Evolutionary conservation across 2,329 filamentous ascomycete species (phyloP).

Genomic region (Neocucurbitaria cava): DNA sequence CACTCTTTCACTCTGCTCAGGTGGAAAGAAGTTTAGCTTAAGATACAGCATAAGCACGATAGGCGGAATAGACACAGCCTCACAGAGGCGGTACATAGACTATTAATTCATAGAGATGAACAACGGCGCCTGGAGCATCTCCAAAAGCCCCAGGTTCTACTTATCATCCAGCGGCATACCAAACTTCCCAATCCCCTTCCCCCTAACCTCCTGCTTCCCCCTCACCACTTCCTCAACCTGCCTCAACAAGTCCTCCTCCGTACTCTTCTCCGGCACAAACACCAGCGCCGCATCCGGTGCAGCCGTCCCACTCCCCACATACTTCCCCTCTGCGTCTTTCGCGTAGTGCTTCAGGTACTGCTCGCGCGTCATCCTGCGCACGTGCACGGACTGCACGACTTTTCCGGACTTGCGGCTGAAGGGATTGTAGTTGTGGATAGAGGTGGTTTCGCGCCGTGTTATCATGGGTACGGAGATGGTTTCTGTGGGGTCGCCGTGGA

Average conservation of each 20-base stretch:
- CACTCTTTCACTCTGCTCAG: constrained; percentile 73
- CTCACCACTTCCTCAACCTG: constrained; percentile 37
- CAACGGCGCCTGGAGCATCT: no score
- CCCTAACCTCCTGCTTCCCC: constrained; percentile 19
- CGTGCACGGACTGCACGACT: constrained; percentile 4
- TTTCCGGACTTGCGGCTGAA: constrained; percentile 16
- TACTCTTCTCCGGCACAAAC: constrained; percentile 39
- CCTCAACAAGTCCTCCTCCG: constrained; percentile 32
- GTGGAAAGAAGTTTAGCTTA: constrained; percentile 51
- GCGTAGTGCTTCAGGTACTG: constrained; percentile 38
- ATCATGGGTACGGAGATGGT: constrained; percentile 22
- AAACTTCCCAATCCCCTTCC: constrained; percentile 16
- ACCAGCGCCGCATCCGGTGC: constrained; percentile 19
- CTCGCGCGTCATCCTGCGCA: constrained; percentile 28
- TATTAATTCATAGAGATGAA: no score
- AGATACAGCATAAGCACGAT: background rate
- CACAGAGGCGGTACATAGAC: background rate
- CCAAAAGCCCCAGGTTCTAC: no score
- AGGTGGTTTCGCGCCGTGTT: constrained; percentile 7
- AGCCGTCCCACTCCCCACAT: constrained; percentile 28
- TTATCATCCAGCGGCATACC: constrained; percentile 1
- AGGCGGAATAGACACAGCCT: background rate
- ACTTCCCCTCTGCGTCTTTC: constrained; percentile 39
- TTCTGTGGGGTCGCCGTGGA: constrained; percentile 11
- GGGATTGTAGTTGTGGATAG: constrained; percentile 20